Evolutionary conservation across 2,329 filamentous ascomycete species (phyloP).

Genomic region (Colletotrichum sp.): DNA sequence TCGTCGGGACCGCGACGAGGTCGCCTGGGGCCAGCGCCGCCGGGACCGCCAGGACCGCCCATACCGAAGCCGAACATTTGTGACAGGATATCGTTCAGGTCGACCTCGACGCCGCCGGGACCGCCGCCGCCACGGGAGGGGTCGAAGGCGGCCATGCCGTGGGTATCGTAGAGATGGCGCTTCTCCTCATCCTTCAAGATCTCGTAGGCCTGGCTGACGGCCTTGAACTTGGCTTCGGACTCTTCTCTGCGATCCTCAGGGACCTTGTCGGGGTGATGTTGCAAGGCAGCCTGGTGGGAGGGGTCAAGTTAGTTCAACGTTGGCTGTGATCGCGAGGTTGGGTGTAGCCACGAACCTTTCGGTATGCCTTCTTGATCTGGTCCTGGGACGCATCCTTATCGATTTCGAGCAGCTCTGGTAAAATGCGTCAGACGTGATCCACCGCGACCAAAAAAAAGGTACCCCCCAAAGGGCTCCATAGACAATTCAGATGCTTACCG

Average conservation of each 20-base stretch:
- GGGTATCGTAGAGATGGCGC: conserved; percentile 87
- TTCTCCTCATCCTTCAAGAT: conserved; percentile 97
- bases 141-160: conserved; percentile 97
- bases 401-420: conserved; percentile 78
- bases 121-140: conserved; percentile 67
- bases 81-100: conserved; percentile 89
- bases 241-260: conserved; percentile 82
- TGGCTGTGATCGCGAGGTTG: neutral
- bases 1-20: conserved; percentile 81
- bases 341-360: conserved; percentile 67
- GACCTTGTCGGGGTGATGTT: conserved; percentile 95
- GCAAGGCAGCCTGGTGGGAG: conserved; percentile 73
- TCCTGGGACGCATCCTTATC: conserved; percentile 73
- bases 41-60: conserved; percentile 47
- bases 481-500: conserved; percentile 45
- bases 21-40: conserved; percentile 60
- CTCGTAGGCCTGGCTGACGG: conserved; percentile 92
- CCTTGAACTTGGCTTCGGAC: conserved; percentile 92
- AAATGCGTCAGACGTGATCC: conserved; percentile 24
- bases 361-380: conserved; percentile 94
- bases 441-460: conserved; percentile 7
- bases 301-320: conserved; percentile 11
- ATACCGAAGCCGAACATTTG: conserved; percentile 89
- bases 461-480: conserved; percentile 11
- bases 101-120: conserved; percentile 71